A percentile compares a stretch with the other conserved stretches of the same genome.
phyloP scores from a whole-genome alignment of 441 rosid species.

The Mallotus japonicus region DNA sequence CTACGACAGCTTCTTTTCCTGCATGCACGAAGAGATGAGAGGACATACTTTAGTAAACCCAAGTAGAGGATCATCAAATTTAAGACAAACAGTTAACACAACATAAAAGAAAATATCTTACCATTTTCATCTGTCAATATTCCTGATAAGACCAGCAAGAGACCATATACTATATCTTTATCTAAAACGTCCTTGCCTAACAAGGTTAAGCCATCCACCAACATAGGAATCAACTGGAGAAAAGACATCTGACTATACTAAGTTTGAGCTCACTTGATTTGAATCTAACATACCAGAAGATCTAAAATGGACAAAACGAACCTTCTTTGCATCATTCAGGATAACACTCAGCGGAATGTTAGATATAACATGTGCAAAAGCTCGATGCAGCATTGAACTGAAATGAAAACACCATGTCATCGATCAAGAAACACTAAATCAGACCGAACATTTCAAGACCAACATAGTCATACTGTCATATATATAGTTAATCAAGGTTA shows the following conservation, averaged over 20 bases:
- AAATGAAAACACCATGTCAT: constrained; percentile 27
- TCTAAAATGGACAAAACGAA: constrained; percentile 26
- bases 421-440: background rate
- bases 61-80: background rate
- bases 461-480: background rate
- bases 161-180: constrained; percentile 58
- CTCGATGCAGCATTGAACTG: constrained; percentile 64
- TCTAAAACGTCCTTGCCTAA: constrained; percentile 49
- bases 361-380: constrained; percentile 67
- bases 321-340: constrained; percentile 70
- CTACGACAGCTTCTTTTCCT: constrained; percentile 64
- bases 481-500: background rate
- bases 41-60: constrained; percentile 9
- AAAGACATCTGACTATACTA: constrained; percentile 5
- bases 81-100: background rate
- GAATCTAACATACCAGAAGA: constrained; percentile 16
- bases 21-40: constrained; percentile 27
- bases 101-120: constrained; percentile 25
- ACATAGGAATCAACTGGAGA: constrained; percentile 61
- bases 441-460: background rate
- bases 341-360: constrained; percentile 64
- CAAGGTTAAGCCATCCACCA: constrained; percentile 59
- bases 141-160: constrained; percentile 77
- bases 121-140: constrained; percentile 65
- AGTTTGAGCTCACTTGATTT: constrained; percentile 15